A percentile compares a stretch with the other conserved stretches of the same genome.
Evolutionary conservation across 805 yeast genomes (phyloP).

Genomic region (Candida sonorensis): DNA sequence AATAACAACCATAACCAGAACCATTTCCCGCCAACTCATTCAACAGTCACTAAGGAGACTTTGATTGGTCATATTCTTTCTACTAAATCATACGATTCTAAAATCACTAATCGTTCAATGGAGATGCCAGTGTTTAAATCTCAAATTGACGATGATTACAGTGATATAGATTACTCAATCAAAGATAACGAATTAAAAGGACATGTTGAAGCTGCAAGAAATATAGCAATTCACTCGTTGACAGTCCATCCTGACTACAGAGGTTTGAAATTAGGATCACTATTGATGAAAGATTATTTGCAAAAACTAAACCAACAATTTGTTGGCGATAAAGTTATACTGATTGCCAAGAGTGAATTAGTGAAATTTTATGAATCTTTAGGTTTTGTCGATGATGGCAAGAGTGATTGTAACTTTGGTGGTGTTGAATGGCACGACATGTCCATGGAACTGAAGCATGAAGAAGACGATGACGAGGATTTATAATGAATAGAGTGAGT

Average conservation of each 20-base stretch:
- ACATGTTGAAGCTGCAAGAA: conserved; percentile 68
- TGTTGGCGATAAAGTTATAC: conserved; percentile 68
- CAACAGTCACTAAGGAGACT: conserved; percentile 49
- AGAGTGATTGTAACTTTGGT: conserved; percentile 51
- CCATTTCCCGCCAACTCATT: conserved; percentile 35
- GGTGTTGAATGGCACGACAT: conserved; percentile 59
- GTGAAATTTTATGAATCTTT: conserved; percentile 73
- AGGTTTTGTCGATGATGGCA: conserved; percentile 71
- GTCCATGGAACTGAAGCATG: conserved; percentile 33
- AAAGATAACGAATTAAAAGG: conserved; percentile 34
- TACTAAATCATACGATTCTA: conserved; percentile 51
- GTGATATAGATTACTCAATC: conserved; percentile 8
- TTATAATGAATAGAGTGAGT: conserved; percentile 6
- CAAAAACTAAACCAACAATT: conserved; percentile 86
- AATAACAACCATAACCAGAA: conserved; percentile 4
- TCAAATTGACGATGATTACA: conserved; percentile 2
- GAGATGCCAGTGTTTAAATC: conserved; percentile 38
- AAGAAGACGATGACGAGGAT: conserved; percentile 36
- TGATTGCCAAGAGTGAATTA: conserved; percentile 65
- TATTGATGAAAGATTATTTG: conserved; percentile 79
- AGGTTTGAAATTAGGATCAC: conserved; percentile 75
- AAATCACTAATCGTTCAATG: conserved; percentile 56
- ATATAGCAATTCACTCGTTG: conserved; percentile 77
- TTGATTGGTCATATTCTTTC: conserved; percentile 78
- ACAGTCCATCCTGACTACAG: conserved; percentile 73